These are phyloP conservation scores for Pichia sp. DNA, from an alignment of 1,139 yeast species.

Conservation along the genomic window DNA sequence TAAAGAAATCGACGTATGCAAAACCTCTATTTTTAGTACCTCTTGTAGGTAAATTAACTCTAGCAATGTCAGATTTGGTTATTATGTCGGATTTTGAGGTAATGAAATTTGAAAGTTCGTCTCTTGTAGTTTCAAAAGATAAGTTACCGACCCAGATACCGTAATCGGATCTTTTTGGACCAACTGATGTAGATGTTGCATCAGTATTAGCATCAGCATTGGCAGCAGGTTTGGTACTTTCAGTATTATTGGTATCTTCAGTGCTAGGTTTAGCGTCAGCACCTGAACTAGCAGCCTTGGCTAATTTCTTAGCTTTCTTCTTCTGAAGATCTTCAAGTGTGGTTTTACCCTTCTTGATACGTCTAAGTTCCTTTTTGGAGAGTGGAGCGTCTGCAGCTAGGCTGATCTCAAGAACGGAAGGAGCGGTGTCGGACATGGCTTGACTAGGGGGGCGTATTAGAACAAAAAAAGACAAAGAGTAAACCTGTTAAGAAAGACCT, in stretches of 20 bases:
- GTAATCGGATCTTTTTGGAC: constrained; percentile 41
- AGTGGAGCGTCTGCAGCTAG: constrained; percentile 72
- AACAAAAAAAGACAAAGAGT: constrained; percentile 6
- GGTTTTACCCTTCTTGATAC: constrained; percentile 72
- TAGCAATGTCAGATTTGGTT: constrained; percentile 44
- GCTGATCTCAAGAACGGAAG: constrained; percentile 81
- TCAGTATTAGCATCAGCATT: constrained; percentile 1
- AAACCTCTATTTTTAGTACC: constrained; percentile 68
- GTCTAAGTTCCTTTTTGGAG: constrained; percentile 86
- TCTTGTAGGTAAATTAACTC: constrained; percentile 63
- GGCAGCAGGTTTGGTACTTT: constrained; percentile 5
- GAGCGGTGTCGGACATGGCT: constrained; percentile 37
- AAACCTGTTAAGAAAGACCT: too few relatives aligned
- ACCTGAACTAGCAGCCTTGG: constrained; percentile 13
- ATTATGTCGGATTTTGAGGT: constrained; percentile 48
- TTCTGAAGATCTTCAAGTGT: constrained; percentile 49
- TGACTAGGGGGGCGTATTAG: too few relatives aligned
- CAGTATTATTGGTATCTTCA: not conserved
- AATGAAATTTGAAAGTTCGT: constrained; percentile 64
- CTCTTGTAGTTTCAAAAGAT: constrained; percentile 76
- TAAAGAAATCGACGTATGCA: constrained; percentile 82
- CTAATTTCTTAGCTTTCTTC: constrained; percentile 31
- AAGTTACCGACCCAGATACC: constrained; percentile 96
- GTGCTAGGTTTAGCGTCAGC: not conserved
- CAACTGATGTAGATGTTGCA: not conserved